These are phyloP conservation scores for Geotrichum cucujoidarum DNA, from an alignment of 1,139 yeast species.

Conservation along the genomic window DNA sequence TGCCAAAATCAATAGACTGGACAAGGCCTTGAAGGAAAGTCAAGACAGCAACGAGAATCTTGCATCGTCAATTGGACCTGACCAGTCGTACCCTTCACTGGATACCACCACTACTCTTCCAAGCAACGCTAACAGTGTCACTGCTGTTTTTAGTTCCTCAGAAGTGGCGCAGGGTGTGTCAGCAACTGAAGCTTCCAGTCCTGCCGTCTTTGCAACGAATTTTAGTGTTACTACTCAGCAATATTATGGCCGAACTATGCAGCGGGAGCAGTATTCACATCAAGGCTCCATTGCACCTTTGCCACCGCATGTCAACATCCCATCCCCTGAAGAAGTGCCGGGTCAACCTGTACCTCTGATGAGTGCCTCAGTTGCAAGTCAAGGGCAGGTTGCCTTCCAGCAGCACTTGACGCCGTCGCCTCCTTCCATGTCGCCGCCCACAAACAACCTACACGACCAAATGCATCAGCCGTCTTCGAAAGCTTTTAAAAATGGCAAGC, in stretches of 20 bases:
- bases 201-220: background rate
- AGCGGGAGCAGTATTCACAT: background rate
- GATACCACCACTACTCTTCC: too few relatives aligned
- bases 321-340: constrained; percentile 3
- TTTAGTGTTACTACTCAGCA: background rate
- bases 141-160: background rate
- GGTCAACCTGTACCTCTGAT: background rate
- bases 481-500: background rate
- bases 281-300: background rate
- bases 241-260: background rate
- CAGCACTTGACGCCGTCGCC: background rate
- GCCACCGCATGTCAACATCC: background rate
- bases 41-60: constrained; percentile 15
- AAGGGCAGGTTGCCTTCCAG: background rate
- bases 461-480: background rate
- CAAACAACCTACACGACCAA: constrained; percentile 2
- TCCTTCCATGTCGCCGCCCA: constrained; percentile 9
- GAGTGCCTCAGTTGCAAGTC: background rate
- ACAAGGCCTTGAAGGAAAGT: constrained; percentile 22
- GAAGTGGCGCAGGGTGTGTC: background rate
- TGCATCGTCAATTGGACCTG: background rate
- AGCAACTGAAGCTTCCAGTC: background rate
- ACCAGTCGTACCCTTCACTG: background rate
- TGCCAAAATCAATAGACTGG: constrained; percentile 25
- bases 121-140: background rate